phyloP scores from a whole-genome alignment of 345 rosid species.

The Lumnitzera littorea region DNA sequence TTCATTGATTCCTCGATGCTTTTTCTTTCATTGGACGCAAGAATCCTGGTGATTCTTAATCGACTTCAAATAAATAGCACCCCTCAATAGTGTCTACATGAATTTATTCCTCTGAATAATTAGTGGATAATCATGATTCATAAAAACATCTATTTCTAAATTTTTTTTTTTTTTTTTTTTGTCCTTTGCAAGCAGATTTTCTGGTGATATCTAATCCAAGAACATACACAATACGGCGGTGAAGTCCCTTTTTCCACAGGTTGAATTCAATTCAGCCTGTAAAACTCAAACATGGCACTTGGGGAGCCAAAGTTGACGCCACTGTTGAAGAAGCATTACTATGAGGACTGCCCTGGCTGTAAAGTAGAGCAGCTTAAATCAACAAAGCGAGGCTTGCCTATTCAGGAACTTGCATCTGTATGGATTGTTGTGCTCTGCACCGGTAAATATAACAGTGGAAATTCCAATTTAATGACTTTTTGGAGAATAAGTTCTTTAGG shows the following conservation, averaged over 20 bases:
- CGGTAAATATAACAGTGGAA: conserved; percentile 21
- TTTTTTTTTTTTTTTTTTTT: too few species aligned
- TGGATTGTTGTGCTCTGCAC: conserved; percentile 74
- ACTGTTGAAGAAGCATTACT: conserved; percentile 40
- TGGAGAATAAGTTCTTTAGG: background rate
- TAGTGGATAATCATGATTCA: too few species aligned
- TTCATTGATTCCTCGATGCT: too few species aligned
- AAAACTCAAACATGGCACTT: conserved; percentile 13
- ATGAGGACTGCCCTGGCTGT: conserved; percentile 80
- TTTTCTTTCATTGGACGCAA: too few species aligned
- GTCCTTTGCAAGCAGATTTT: too few species aligned
- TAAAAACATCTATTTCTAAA: too few species aligned
- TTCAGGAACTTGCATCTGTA: conserved; percentile 42
- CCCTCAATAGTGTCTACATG: too few species aligned
- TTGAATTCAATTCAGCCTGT: conserved; percentile 8
- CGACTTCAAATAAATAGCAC: too few species aligned
- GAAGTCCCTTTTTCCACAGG: background rate
- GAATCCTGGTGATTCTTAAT: too few species aligned
- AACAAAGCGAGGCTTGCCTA: conserved; percentile 46
- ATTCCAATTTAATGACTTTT: background rate
- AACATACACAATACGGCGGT: too few species aligned
- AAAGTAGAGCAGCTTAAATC: conserved; percentile 56
- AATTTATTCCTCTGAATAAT: too few species aligned
- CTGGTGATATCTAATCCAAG: too few species aligned
- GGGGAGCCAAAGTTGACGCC: conserved; percentile 31